Evolutionary conservation across 73 alveolate genomes (phyloP), one percentile per base, ranked within the genome.

Genomic region (Tetrahymena malaccensis): DNA sequence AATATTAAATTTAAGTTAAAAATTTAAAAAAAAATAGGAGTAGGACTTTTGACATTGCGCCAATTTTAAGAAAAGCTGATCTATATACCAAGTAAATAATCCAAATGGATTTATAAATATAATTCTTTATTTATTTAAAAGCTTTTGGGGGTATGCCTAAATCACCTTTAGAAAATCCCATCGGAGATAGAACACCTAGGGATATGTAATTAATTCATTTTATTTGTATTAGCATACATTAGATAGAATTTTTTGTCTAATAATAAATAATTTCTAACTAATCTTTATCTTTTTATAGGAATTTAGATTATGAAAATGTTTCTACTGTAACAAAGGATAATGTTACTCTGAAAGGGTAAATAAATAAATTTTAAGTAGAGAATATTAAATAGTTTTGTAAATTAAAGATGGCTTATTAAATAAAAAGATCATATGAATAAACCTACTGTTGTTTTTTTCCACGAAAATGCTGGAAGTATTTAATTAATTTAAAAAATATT

Each of bases 391-490:
- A 0, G 16, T 70, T 70, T 9, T 70, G 22, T 70, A 31, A 70
- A 56, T 25, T 10, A 27, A 27, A 70, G 96, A 85, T 95, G 96
- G 96, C 94, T 95, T 34, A 85, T 95, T n/a, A 85, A 85, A 57
- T 85, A 95, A 85, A 43, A 43, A 27, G 85, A 95, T 44, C 84
- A 31, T 95, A 38, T 50, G 43, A 33, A 43, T 8, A 84, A 38
- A 85, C 96, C 96, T n/a, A 95, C 96, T 34, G 95, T 95, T 2
- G 94, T 95, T 6, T 95, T 95, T 35, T 95, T 43, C 58, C 96
- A 95, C 43, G 96, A 95, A 22, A 95, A 95, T 44, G 96, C 96
- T 22, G 96, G 96, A 85, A 95, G 96, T 95, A 95, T 9, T 93
- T 34, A 16, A 84, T 13, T 57, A 83, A 56, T 58, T 34, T 16